Conservation (phyloP, 495 filamentous ascomycete species). For the Gamarada debralockiae region DNA sequence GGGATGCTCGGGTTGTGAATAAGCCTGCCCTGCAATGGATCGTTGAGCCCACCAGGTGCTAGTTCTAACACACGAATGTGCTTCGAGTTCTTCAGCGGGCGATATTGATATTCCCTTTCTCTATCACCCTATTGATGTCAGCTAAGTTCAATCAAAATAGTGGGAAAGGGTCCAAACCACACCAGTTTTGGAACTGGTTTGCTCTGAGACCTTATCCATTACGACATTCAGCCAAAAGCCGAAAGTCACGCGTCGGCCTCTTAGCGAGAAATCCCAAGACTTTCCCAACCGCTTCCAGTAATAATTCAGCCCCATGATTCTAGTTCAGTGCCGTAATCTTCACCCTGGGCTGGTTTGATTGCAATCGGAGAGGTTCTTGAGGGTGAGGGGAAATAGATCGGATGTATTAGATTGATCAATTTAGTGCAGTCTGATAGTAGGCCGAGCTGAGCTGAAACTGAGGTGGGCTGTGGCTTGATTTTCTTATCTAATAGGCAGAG, state of each 20-base stretch:
- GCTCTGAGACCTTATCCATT: background rate
- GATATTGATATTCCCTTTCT: background rate
- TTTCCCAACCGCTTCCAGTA: background rate
- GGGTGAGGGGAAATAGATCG: background rate
- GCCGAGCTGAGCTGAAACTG: background rate
- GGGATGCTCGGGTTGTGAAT: background rate
- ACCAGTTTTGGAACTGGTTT: background rate
- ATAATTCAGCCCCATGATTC: background rate
- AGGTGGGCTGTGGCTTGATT: background rate
- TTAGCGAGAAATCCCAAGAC: background rate
- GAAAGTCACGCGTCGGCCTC: background rate
- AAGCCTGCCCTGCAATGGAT: background rate
- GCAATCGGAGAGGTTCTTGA: background rate
- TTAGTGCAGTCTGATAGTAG: background rate
- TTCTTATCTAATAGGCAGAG: no score
- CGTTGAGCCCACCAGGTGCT: background rate
- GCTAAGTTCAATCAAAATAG: background rate
- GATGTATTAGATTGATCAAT: no score
- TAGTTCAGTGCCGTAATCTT: background rate
- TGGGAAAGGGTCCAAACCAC: background rate
- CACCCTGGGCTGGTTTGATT: background rate
- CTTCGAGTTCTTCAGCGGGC: background rate
- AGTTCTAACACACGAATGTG: background rate
- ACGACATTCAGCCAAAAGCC: background rate
- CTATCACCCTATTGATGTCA: background rate